A percentile compares a stretch with the other conserved stretches of the same genome.
Conservation (phyloP, 75 land plant species). For the Chamaecyparis obtusa region DNA sequence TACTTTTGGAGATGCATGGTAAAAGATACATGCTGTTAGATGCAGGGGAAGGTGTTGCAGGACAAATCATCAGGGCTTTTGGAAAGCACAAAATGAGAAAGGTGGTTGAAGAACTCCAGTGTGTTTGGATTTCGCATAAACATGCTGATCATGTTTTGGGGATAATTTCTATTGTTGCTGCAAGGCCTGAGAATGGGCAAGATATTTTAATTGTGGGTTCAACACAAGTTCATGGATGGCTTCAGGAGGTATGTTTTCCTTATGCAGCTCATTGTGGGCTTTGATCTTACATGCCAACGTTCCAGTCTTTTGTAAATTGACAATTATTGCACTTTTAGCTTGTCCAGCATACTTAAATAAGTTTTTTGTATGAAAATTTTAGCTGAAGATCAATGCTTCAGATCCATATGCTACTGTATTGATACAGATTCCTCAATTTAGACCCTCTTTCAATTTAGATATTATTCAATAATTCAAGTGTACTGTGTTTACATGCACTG, state of each 20-base stretch:
- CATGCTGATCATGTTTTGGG: conserved; percentile 39
- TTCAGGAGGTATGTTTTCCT: conserved; percentile 20
- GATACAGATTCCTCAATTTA: neutral
- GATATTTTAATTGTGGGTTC: conserved; percentile 20
- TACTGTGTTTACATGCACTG: neutral
- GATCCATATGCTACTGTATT: neutral
- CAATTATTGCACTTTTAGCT: neutral
- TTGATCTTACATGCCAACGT: neutral
- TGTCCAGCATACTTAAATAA: neutral
- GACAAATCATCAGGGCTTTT: conserved; percentile 24
- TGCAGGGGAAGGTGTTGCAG: conserved; percentile 31
- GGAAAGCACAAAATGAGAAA: conserved; percentile 9
- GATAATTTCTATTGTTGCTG: conserved; percentile 15
- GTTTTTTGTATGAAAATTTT: neutral
- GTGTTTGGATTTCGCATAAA: conserved; percentile 36
- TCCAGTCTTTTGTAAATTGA: neutral
- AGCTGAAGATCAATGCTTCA: neutral
- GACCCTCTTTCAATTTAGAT: neutral
- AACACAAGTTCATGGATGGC: conserved; percentile 17
- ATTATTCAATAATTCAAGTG: neutral
- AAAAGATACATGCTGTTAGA: conserved; percentile 18
- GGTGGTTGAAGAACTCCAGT: conserved; percentile 16
- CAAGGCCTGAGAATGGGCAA: neutral
- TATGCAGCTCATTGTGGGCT: neutral
- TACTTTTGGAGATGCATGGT: conserved; percentile 15